Evolutionary conservation across 495 filamentous ascomycete genomes (phyloP).

Genomic region (Aspergillus baeticus): DNA sequence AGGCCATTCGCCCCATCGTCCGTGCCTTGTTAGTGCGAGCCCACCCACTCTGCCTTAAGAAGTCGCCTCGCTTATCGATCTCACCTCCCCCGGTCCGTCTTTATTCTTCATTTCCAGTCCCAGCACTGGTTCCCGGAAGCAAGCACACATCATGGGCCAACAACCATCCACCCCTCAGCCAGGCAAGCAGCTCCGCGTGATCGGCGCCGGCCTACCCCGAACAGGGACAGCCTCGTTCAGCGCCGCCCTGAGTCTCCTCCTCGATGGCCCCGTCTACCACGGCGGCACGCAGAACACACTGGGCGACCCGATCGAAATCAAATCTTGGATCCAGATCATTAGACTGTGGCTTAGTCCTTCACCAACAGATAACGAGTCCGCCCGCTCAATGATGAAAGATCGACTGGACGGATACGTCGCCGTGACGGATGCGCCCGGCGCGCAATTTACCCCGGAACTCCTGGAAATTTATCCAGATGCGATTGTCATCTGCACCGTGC

Average conservation of each 20-base stretch:
- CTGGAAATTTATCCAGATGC: slow-evolving; percentile 30
- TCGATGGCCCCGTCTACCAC: slow-evolving; percentile 31
- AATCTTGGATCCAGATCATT: slow-evolving; percentile 22
- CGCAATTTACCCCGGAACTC: slow-evolving; percentile 27
- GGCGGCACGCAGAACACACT: slow-evolving; percentile 27
- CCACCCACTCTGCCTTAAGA: too few species aligned
- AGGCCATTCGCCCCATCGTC: too few species aligned
- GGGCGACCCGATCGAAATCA: slow-evolving; percentile 21
- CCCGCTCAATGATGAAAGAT: slow-evolving; percentile 77
- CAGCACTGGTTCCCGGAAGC: too few species aligned
- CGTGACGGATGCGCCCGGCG: slow-evolving; percentile 29
- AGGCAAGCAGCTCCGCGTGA: slow-evolving; percentile 36
- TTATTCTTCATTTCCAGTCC: too few species aligned
- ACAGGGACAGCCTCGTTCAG: slow-evolving; percentile 52
- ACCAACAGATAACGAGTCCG: slow-evolving; percentile 60
- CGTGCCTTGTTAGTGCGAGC: too few species aligned
- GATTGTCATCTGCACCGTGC: slow-evolving; percentile 29
- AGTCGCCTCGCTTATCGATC: too few species aligned
- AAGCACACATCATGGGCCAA: slow-evolving; percentile 19
- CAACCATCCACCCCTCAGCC: slow-evolving; percentile 16
- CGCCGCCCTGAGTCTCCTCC: slow-evolving; percentile 42
- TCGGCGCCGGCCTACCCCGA: slow-evolving; percentile 51
- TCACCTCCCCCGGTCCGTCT: too few species aligned
- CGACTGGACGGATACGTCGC: slow-evolving; percentile 64
- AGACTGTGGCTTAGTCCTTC: slow-evolving; percentile 11